Base-by-base conservation (phyloP, 169 alveolate genomes). In the Cryptosporidium felis region DNA sequence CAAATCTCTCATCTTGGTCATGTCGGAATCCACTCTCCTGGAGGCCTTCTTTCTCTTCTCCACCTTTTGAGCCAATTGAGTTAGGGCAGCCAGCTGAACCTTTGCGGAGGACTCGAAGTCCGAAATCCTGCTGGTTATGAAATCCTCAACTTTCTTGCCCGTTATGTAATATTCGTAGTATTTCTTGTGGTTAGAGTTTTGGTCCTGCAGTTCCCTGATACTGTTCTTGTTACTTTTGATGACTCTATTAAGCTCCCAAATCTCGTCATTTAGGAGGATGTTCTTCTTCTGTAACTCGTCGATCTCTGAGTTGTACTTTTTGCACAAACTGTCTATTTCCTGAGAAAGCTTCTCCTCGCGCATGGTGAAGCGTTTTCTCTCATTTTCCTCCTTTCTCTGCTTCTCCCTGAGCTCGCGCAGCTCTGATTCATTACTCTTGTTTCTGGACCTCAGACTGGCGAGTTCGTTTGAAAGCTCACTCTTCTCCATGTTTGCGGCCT, bases 341-440 rank as follows among this genome's bases (percentile, higher is more conserved):
- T 74, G 67, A 53, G 85, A 74, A 38, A 74, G 21, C 21, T 74
- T 74, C 32, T 56, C 74, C 41, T 74, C 85, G 21, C 85, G 65
- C 65, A 53, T 53, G n/a, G 41, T 32, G 12, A 51, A 47, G 36
- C 85, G 46, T 36, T 56, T 74, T 36, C 61, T 74, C 60, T 74
- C 85, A 74, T 74, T 74, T 58, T 74, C 85, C 12, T 74, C 85
- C 34, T 74, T 74, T 51, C 85, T 74, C 5, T 56, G 49, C 47
- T 56, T 74, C 30, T 74, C 85, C n/a, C 59, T 46, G 5, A 74
- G 26, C 23, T 49, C 85, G 12, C 53, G 60, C 6, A 74, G 26
- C 41, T 74, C 85, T 38, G 51, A 74, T 18, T 74, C 85, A 38
- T 32, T 74, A 16, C 60, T 12, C 46, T 74, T 74, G 56, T 74